phyloP scores from a whole-genome alignment of 352 stramenopile species.

The Pythium phragmiticola region DNA sequence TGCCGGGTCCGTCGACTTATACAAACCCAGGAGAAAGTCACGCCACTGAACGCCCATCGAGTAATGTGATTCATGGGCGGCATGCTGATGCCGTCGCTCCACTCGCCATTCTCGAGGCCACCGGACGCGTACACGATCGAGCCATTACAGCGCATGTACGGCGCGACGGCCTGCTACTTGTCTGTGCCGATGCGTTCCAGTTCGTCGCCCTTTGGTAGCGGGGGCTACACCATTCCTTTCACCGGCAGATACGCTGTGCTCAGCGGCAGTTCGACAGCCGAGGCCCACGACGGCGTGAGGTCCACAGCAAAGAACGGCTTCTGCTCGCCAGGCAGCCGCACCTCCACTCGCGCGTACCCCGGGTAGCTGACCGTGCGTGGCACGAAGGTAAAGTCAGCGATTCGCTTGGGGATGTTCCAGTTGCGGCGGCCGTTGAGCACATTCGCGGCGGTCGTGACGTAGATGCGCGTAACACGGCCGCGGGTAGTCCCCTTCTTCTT shows the following conservation, averaged over 20 bases:
- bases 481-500: neutral
- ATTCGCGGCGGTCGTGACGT: constrained; percentile 9
- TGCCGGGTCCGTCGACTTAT: constrained; percentile 1
- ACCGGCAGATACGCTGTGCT: constrained; percentile 7
- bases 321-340: constrained; percentile 5
- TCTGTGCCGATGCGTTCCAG: constrained; percentile 10
- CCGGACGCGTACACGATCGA: constrained; percentile 5
- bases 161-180: neutral
- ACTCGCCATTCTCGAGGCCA: constrained; percentile 6
- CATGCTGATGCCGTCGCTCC: constrained; percentile 9
- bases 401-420: constrained; percentile 17
- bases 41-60: constrained; percentile 8
- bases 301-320: constrained; percentile 13
- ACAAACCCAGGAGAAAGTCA: constrained; percentile 7
- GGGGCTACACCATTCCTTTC: constrained; percentile 6
- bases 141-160: constrained; percentile 10
- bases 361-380: constrained; percentile 1
- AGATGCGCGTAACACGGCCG: constrained; percentile 14
- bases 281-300: constrained; percentile 8
- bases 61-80: neutral
- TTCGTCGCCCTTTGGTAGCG: constrained; percentile 12
- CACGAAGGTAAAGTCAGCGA: constrained; percentile 6
- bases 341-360: constrained; percentile 5
- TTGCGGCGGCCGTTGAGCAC: constrained; percentile 10
- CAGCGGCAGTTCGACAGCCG: neutral